These are phyloP conservation scores for Cladorrhinum sp. DNA, from an alignment of 2,329 filamentous ascomycete species.

Conservation along the genomic window DNA sequence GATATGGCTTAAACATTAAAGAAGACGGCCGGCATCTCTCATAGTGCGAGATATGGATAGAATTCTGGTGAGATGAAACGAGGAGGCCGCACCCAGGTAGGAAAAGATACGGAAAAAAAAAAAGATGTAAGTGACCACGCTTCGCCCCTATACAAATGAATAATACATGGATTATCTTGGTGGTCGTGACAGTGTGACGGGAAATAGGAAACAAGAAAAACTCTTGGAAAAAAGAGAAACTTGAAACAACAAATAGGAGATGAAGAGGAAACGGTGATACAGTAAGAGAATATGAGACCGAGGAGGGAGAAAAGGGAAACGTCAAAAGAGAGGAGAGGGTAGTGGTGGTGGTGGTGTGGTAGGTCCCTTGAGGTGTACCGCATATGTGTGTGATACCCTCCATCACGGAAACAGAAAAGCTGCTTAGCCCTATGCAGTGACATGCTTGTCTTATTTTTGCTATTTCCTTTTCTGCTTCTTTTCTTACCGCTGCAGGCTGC, in stretches of 20 bases:
- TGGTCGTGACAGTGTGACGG: not conserved
- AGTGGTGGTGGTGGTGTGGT: not conserved
- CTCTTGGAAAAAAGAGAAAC: slow-evolving; percentile 24
- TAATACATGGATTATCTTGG: slow-evolving; percentile 11
- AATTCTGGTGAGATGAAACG: slow-evolving; percentile 8
- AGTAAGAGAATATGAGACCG: slow-evolving; percentile 19
- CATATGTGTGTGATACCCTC: not conserved
- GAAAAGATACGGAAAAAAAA: slow-evolving; percentile 18
- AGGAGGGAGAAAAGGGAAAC: slow-evolving; percentile 11
- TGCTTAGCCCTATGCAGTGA: not conserved
- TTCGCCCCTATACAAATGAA: slow-evolving; percentile 3
- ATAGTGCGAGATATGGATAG: slow-evolving; percentile 5
- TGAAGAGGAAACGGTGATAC: slow-evolving; percentile 26
- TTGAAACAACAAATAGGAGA: slow-evolving; percentile 26
- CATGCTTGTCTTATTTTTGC: not conserved
- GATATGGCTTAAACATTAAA: slow-evolving; percentile 26
- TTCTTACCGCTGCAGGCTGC: slow-evolving; percentile 10
- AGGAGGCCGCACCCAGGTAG: slow-evolving; percentile 17
- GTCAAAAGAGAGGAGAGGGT: not conserved
- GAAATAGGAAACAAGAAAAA: slow-evolving; percentile 26
- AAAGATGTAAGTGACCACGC: not conserved
- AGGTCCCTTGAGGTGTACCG: not conserved
- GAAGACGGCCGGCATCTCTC: slow-evolving; percentile 31
- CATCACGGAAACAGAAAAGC: not conserved
- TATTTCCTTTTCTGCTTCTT: not conserved